These are phyloP conservation scores for Pachysolen tannophilus DNA, from an alignment of 805 yeast genomes.

Conservation along the genomic window DNA sequence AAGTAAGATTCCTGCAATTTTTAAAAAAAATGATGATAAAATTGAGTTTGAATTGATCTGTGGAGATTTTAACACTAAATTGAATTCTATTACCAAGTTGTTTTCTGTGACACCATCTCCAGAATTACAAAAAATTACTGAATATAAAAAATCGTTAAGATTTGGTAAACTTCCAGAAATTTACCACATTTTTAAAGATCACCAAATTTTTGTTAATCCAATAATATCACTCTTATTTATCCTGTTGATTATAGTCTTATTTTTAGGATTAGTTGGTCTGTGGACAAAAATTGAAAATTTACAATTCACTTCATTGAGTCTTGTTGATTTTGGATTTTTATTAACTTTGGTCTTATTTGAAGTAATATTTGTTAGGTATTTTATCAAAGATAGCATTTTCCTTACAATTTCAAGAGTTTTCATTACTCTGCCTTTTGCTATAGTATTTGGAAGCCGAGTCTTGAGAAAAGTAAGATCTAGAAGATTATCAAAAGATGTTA, in stretches of 20 bases:
- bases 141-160: slow-evolving; percentile 20
- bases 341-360: slow-evolving; percentile 43
- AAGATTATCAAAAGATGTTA: slow-evolving; percentile 16
- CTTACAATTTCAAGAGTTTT: slow-evolving; percentile 40
- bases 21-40: slow-evolving; percentile 11
- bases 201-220: slow-evolving; percentile 44
- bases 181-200: slow-evolving; percentile 47
- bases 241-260: slow-evolving; percentile 31
- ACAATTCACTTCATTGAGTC: slow-evolving; percentile 23
- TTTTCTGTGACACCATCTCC: slow-evolving; percentile 12
- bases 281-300: slow-evolving; percentile 33
- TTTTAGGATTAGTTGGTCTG: slow-evolving; percentile 32
- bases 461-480: slow-evolving; percentile 31
- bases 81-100: slow-evolving; percentile 12
- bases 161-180: slow-evolving; percentile 54
- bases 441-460: slow-evolving; percentile 60
- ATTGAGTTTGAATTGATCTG: slow-evolving; percentile 17
- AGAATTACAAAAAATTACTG: background rate
- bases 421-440: slow-evolving; percentile 42
- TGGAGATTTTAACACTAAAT: slow-evolving; percentile 18
- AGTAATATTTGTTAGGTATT: slow-evolving; percentile 47
- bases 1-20: slow-evolving; percentile 16
- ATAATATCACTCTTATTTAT: slow-evolving; percentile 45
- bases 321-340: slow-evolving; percentile 36
- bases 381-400: slow-evolving; percentile 52